Evolutionary conservation across 139 green algal species (phyloP).

Genomic region (Trebouxia sp.): DNA sequence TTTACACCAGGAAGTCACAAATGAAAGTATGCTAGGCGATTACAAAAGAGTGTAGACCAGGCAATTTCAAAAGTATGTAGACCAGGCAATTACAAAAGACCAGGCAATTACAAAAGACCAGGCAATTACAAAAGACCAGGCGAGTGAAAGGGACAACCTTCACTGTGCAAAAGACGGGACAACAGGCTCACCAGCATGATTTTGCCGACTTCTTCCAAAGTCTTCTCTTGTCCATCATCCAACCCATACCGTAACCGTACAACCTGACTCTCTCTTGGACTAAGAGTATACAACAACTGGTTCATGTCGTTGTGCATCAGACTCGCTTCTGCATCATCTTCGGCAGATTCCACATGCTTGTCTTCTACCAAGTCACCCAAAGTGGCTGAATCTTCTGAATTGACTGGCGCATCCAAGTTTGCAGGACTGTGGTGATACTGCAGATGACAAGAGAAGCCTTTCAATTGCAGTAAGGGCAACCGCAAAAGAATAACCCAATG

Average conservation of each 20-base stretch:
- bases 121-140: neutral
- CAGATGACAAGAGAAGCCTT: too few species aligned
- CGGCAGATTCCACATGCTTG: conserved; percentile 44
- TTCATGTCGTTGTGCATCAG: conserved; percentile 52
- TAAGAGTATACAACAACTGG: conserved; percentile 63
- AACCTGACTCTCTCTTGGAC: conserved; percentile 68
- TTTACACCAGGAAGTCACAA: too few species aligned
- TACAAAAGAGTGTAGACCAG: neutral
- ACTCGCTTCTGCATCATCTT: conserved; percentile 43
- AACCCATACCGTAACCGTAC: conserved; percentile 83
- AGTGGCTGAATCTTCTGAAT: conserved; percentile 26
- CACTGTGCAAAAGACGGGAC: too few species aligned
- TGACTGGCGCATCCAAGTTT: neutral
- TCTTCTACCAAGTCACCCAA: conserved; percentile 36
- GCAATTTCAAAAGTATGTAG: neutral
- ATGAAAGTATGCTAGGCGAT: too few species aligned
- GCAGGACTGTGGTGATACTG: neutral
- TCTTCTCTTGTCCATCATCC: conserved; percentile 42
- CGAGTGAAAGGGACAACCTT: too few species aligned
- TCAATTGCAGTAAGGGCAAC: too few species aligned
- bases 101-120: neutral
- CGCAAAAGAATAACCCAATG: too few species aligned
- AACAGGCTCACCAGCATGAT: conserved; percentile 41
- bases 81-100: neutral
- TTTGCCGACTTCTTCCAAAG: conserved; percentile 62